Evolutionary conservation across 1,139 yeast genomes (phyloP), one percentile per base, ranked within the genome.

Genomic region (Yamadazyma dendronema): DNA sequence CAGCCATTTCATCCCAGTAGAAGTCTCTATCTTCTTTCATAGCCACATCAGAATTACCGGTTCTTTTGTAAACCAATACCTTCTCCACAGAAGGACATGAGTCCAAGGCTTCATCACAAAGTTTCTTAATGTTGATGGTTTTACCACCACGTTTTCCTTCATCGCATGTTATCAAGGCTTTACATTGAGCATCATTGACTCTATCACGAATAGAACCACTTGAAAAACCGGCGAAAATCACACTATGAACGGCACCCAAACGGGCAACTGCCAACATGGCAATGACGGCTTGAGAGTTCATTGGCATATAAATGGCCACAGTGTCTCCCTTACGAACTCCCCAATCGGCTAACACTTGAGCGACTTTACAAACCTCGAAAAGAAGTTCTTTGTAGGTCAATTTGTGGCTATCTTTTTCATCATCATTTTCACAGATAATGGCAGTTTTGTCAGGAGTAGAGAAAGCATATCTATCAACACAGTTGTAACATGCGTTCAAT

Each of bases 61-160:
- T 88, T 71, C 97, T 83, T 69, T 82, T 78, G 74, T 74, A 84
- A 35, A 92, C 97, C 41, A 92, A 71, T 35, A 88, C 94, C 52
- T 88, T 82, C 59, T 84, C 78, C 36, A 92, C 94, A 33, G 78
- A 62, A 38, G 95, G 95, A 54, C 94, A 84, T 45, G 76, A 74
- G 48, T 73, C 71, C 53, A 90, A 75, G 41, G 96, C 97, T 56
- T 89, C 97, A 64, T 92, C 97, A 55, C 94, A 95, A 57, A 90
- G 87, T 62, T 83, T 84, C 72, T 92, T 92, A 61, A 92, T 87
- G 64, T 85, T 81, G 51, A 89, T 86, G 52, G 85, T 79, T 70
- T 84, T 88, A 52, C 97, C 96, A 61, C 97, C 98, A 71, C 97
- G 87, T 62, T 83, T 84, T 59, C 96, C 96, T 68, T 89, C 96